Percentiles rank a stretch among this genome's conserved stretches.
phyloP scores from a whole-genome alignment of 75 land plant genomes.

The Isoetes taiwanensis region DNA sequence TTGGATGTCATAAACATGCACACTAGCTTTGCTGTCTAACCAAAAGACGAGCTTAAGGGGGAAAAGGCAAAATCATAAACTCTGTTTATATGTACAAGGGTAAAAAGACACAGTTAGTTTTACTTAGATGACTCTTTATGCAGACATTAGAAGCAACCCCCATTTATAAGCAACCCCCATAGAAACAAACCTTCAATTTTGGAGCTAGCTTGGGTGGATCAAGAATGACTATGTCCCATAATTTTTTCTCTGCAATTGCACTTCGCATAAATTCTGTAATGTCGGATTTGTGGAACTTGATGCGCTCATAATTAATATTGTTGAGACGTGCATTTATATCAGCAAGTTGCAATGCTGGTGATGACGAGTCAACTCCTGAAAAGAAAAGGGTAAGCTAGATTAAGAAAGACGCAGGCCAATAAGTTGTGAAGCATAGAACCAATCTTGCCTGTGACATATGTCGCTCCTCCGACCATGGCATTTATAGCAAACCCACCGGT shows the following conservation, averaged over 20 bases:
- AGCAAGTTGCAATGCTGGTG: conserved; percentile 76
- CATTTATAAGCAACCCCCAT: no score
- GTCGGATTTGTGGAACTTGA: conserved; percentile 66
- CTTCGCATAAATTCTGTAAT: conserved; percentile 60
- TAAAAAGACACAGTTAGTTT: no score
- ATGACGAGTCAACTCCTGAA: conserved; percentile 78
- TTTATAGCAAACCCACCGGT: conserved; percentile 90
- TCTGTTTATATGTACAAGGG: no score
- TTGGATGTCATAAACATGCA: no score
- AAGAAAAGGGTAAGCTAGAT: neutral
- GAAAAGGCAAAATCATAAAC: no score
- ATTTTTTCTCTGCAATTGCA: conserved; percentile 38
- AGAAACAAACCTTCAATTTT: conserved; percentile 42
- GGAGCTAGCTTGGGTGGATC: conserved; percentile 98
- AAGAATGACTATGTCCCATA: conserved; percentile 78
- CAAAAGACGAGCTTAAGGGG: no score
- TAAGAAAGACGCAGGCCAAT: neutral
- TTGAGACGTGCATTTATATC: conserved; percentile 59
- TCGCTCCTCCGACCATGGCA: conserved; percentile 75
- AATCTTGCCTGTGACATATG: conserved; percentile 54
- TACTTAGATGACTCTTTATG: no score
- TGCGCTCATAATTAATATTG: conserved; percentile 29
- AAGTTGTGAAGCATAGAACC: neutral
- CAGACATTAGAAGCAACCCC: no score
- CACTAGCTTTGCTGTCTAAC: no score